Evolutionary conservation across 257 asterid genomes (phyloP).

Genomic region (Sherardia arvensis): DNA sequence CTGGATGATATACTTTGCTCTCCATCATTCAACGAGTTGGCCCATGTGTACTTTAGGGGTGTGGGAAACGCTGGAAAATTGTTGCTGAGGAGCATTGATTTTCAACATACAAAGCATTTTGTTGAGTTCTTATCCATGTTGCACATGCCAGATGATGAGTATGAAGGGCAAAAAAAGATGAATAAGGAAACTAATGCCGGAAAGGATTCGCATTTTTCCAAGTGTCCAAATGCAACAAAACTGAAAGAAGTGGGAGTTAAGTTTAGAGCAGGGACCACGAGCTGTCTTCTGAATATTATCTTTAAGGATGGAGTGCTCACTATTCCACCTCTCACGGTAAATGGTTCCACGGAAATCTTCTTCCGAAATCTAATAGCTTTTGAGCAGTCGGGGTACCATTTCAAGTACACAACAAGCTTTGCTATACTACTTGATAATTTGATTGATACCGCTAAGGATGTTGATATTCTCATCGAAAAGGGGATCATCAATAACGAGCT

Average conservation of each 20-base stretch:
- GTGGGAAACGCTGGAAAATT: slow-evolving; percentile 14
- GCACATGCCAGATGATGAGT: slow-evolving; percentile 8
- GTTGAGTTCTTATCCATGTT: slow-evolving; percentile 17
- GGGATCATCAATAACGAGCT: slow-evolving; percentile 14
- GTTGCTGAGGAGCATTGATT: not conserved
- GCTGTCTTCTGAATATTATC: slow-evolving; percentile 11
- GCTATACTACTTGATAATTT: slow-evolving; percentile 23
- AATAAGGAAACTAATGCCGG: not conserved
- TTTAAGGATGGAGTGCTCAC: slow-evolving; percentile 16
- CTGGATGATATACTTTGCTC: not conserved
- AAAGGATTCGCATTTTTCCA: slow-evolving; percentile 8
- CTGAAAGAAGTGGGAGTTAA: slow-evolving; percentile 19
- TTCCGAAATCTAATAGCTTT: slow-evolving; percentile 10
- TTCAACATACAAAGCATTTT: slow-evolving; percentile 12
- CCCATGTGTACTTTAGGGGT: slow-evolving; percentile 19
- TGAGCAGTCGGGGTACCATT: slow-evolving; percentile 7
- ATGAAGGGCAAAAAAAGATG: not conserved
- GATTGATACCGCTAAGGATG: slow-evolving; percentile 20
- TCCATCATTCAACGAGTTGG: slow-evolving; percentile 15
- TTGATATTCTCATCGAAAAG: slow-evolving; percentile 7
- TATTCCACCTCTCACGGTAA: slow-evolving; percentile 12
- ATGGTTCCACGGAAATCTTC: slow-evolving; percentile 19
- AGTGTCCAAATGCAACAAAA: slow-evolving; percentile 18
- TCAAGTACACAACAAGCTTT: slow-evolving; percentile 21
- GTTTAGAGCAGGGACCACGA: slow-evolving; percentile 1